These are phyloP conservation scores for Phytophthora colocasiae DNA, from an alignment of 352 stramenopile species.

Conservation along the genomic window DNA sequence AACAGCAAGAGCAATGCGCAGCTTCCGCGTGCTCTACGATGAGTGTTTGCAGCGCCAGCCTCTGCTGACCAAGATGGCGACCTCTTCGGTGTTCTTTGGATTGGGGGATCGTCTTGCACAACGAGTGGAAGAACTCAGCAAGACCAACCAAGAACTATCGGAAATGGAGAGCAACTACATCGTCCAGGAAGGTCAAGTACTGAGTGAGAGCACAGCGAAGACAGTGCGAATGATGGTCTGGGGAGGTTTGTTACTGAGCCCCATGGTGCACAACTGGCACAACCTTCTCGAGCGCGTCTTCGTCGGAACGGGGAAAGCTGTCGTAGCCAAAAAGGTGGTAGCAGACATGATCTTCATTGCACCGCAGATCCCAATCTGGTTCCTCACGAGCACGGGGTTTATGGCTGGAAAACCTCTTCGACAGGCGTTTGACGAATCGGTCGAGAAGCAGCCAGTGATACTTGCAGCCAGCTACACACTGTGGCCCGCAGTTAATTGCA, in stretches of 20 bases:
- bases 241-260: conserved; percentile 84
- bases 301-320: conserved; percentile 24
- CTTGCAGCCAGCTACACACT: conserved; percentile 43
- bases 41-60: conserved; percentile 42
- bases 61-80: conserved; percentile 65
- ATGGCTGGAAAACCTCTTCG: conserved; percentile 33
- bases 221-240: conserved; percentile 80
- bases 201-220: conserved; percentile 26
- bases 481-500: conserved; percentile 44
- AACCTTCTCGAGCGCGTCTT: conserved; percentile 69
- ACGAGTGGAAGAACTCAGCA: conserved; percentile 24
- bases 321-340: conserved; percentile 38
- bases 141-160: conserved; percentile 16
- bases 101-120: conserved; percentile 50
- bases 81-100: conserved; percentile 58
- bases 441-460: conserved; percentile 35
- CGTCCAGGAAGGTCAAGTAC: conserved; percentile 5
- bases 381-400: conserved; percentile 39
- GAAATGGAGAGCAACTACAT: conserved; percentile 11
- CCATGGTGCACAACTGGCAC: conserved; percentile 91
- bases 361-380: conserved; percentile 37
- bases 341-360: conserved; percentile 42
- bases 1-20: conserved; percentile 26
- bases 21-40: conserved; percentile 49
- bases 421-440: conserved; percentile 25